These are phyloP conservation scores for Xylariaceae sp. DNA, from an alignment of 2,329 filamentous ascomycete species.

Conservation along the genomic window DNA sequence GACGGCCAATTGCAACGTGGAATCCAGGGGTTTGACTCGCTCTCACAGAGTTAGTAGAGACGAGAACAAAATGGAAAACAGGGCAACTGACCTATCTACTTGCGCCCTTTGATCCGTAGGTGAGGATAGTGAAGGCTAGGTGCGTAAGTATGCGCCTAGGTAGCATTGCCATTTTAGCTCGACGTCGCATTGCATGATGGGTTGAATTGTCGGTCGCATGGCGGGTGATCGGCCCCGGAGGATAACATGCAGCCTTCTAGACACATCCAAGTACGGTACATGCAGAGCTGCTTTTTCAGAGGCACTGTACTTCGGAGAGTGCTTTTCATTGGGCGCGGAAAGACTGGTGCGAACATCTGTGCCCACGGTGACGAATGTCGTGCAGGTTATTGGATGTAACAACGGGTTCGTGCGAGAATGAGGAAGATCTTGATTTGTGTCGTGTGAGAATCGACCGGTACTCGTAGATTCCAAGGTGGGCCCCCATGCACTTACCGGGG, in stretches of 20 bases:
- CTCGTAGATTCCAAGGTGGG: no score
- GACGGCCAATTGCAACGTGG: neutral
- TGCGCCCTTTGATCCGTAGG: no score
- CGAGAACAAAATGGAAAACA: no score
- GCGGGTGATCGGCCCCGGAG: conserved; percentile 4
- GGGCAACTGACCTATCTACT: no score
- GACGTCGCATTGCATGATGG: conserved; percentile 2
- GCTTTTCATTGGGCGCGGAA: neutral
- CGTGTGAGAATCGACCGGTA: neutral
- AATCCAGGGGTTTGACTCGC: neutral
- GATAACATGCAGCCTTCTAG: conserved; percentile 4
- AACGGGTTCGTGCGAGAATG: neutral
- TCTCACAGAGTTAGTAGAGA: neutral
- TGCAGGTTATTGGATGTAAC: neutral
- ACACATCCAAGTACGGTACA: neutral
- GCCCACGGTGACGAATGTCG: neutral
- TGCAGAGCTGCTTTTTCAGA: neutral
- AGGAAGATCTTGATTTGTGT: neutral
- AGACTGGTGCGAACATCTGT: neutral
- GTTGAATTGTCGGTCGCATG: conserved; percentile 9
- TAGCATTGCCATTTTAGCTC: neutral
- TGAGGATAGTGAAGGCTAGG: no score
- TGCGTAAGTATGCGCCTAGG: neutral
- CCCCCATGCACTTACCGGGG: neutral
- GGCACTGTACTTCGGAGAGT: no score